Base-by-base conservation (phyloP, 1,284 basidiomycete species). In the Blastosporella zonata region DNA sequence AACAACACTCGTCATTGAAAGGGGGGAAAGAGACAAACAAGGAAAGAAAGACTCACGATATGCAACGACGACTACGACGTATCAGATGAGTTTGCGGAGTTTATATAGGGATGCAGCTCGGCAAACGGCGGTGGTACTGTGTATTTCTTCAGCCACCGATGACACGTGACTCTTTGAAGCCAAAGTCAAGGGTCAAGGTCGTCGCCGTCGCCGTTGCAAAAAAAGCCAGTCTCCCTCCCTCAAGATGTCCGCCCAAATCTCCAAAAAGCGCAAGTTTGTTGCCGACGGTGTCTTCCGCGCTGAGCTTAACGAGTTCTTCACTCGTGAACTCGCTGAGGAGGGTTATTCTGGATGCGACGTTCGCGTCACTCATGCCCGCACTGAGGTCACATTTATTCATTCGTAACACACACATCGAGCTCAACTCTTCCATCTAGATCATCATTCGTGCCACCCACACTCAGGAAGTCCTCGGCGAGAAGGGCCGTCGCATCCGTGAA, bases 281-380 rank as follows among this genome's bases (percentile, higher is more conserved):
- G 94, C 94, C 57, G 95, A 97, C 70, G 93, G 93, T 86, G 94
- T 97, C 53, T 97, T 97, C 84, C 93, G 93, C 70, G 94, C 95
- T 63, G 94, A 97, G 76, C 84, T 97, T 68, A 94, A 93, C 70
- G 95, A 97, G 73, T 97, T 97, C 82, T 97, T 95, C 79, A 97
- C 92, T 58, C 93, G 96, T 62, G 96, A 99, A 75, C 91, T 99
- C 67, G 91, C 96, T 53, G 96, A 97, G 76, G 97, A 99, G 77
- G 97, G 97, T 65, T 99, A 99, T 84, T 98, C 97, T 72, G 97
- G 97, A 54, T 99, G 97, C 72, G 97, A 99, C 77, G 97, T 99
- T 73, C 94, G 97, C 67, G 95, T 98, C 57, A 99, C 97, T 62
- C 97, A 99, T 73, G 94, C 96, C 60, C 90, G 96, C 67, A 99